These are phyloP conservation scores for Aspergillus fischeri DNA, from an alignment of 2,329 filamentous ascomycete genomes.

Conservation along the genomic window DNA sequence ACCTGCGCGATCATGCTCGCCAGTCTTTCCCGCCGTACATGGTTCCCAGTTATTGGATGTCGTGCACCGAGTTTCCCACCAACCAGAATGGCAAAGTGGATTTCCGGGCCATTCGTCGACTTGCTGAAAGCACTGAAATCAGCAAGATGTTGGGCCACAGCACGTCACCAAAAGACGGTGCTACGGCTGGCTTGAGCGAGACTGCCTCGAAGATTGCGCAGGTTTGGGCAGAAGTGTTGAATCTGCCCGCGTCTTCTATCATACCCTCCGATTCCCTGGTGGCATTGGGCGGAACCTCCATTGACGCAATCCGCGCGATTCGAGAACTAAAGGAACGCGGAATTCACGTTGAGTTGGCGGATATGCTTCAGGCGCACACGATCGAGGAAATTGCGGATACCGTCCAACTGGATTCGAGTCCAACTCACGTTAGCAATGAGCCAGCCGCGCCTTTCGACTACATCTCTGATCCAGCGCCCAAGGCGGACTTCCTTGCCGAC, in stretches of 20 bases:
- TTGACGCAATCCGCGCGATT: constrained; percentile 5
- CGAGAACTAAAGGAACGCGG: constrained; percentile 1
- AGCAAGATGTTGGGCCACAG: neutral
- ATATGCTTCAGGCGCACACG: neutral
- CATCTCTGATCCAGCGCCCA: neutral
- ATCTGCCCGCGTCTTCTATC: neutral
- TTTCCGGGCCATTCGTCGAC: neutral
- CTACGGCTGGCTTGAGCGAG: neutral
- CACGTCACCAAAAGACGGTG: neutral
- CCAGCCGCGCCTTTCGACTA: neutral
- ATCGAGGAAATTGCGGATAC: constrained; percentile 2
- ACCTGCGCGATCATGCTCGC: neutral
- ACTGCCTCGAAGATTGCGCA: neutral
- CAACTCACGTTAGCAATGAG: neutral
- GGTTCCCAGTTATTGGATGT: neutral
- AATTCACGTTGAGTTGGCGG: constrained; percentile 2
- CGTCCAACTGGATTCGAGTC: neutral
- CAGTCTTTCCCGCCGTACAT: neutral
- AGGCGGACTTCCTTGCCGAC: neutral
- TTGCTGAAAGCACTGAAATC: neutral
- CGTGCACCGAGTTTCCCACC: neutral
- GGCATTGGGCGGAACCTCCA: constrained; percentile 4
- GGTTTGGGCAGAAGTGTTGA: constrained; percentile 3
- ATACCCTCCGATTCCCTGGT: neutral
- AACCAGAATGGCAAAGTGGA: neutral